These are phyloP conservation scores for Camellia oleifera DNA, from an alignment of 179 eudicot genomes.

Conservation along the genomic window DNA sequence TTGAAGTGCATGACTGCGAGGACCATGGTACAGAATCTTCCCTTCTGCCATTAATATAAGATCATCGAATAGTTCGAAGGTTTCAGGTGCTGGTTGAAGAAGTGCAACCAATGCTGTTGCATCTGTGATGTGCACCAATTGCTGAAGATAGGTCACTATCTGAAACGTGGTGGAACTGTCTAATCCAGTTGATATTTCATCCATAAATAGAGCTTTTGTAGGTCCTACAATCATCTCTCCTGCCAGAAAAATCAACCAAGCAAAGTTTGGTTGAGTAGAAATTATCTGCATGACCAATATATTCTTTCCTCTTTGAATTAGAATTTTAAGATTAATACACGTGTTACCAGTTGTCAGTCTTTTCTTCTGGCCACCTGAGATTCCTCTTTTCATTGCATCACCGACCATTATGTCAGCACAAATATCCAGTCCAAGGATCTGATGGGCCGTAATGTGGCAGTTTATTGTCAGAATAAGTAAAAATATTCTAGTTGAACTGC, in stretches of 20 bases:
- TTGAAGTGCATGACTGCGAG: not conserved
- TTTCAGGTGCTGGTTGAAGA: constrained; percentile 21
- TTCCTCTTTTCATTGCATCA: constrained; percentile 19
- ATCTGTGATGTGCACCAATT: constrained; percentile 11
- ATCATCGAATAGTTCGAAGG: constrained; percentile 17
- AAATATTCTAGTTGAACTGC: not conserved
- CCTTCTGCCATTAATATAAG: constrained; percentile 17
- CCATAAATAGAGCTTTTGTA: constrained; percentile 13
- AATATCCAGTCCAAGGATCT: constrained; percentile 18
- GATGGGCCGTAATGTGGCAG: not conserved
- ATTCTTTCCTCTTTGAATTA: not conserved
- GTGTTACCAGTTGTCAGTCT: constrained; percentile 18
- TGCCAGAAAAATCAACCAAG: constrained; percentile 13
- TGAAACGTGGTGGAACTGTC: constrained; percentile 19
- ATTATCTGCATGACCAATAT: constrained; percentile 36
- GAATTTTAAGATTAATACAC: not conserved
- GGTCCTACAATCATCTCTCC: constrained; percentile 22
- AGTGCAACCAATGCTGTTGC: constrained; percentile 21
- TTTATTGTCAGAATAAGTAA: not conserved
- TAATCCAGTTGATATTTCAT: constrained; percentile 20
- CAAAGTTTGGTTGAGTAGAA: constrained; percentile 34
- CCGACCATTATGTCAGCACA: constrained; percentile 16
- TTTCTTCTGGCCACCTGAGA: constrained; percentile 20
- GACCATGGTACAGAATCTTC: constrained; percentile 20
- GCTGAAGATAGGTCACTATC: constrained; percentile 16